Evolutionary conservation across 2,329 filamentous ascomycete genomes (phyloP).

Genomic region (Epichloe gansuensis): DNA sequence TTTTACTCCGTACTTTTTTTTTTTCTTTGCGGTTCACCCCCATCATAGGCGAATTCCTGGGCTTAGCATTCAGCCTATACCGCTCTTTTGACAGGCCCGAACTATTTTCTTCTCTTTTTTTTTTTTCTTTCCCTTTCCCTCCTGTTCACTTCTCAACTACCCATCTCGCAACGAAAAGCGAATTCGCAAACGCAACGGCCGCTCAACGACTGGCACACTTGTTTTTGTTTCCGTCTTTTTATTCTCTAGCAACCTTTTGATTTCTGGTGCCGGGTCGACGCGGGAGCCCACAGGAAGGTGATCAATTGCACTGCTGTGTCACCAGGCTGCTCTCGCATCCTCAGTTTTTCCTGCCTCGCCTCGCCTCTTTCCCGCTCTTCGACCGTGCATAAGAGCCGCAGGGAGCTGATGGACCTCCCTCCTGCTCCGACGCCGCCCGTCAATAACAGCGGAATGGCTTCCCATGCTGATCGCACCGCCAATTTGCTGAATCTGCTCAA

Average conservation of each 20-base stretch:
- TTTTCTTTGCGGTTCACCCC: background rate
- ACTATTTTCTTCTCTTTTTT: background rate
- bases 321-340: background rate
- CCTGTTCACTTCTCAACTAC: background rate
- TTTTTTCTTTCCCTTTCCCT: no score
- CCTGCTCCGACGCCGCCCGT: conserved; percentile 38
- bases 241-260: background rate
- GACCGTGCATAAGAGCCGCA: background rate
- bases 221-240: background rate
- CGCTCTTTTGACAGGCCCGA: background rate
- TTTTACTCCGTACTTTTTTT: background rate
- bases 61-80: background rate
- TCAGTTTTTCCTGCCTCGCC: background rate
- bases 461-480: conserved; percentile 34
- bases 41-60: background rate
- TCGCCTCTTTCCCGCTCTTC: background rate
- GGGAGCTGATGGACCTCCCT: conserved; percentile 30
- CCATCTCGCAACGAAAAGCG: background rate
- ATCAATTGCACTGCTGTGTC: conserved; percentile 2
- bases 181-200: background rate
- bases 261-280: background rate
- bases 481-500: conserved; percentile 50
- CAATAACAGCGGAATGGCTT: conserved; percentile 25
- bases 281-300: background rate
- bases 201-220: background rate